Conservation (phyloP, 805 yeast species). For the Candida lessepsii region DNA sequence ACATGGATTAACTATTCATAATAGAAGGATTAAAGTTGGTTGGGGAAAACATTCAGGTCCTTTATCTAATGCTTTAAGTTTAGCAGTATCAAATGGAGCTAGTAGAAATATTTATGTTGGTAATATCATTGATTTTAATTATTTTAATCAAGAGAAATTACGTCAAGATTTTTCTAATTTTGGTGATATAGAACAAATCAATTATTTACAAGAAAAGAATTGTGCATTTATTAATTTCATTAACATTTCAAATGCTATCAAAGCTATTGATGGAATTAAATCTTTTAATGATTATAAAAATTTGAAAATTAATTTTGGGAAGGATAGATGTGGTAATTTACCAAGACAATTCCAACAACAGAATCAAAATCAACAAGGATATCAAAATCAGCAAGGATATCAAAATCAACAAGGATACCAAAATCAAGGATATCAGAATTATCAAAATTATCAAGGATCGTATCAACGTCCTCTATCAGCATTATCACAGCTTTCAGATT, state of each 20-base stretch:
- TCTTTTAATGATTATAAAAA: constrained; percentile 61
- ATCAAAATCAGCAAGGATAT: constrained; percentile 1
- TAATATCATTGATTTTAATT: constrained; percentile 48
- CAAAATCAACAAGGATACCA: not conserved
- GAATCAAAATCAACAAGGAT: constrained; percentile 8
- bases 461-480: constrained; percentile 4
- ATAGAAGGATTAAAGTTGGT: constrained; percentile 84
- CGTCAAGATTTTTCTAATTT: constrained; percentile 72
- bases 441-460: not conserved
- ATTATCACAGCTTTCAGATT: constrained; percentile 6
- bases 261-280: constrained; percentile 89
- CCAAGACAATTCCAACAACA: constrained; percentile 68
- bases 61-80: constrained; percentile 76
- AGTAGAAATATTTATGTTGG: constrained; percentile 92
- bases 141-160: constrained; percentile 57
- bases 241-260: constrained; percentile 84
- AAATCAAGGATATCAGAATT: not conserved
- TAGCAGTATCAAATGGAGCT: constrained; percentile 93
- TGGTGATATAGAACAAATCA: constrained; percentile 95
- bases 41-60: constrained; percentile 99
- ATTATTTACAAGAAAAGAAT: constrained; percentile 75
- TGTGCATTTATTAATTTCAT: constrained; percentile 93
- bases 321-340: constrained; percentile 92
- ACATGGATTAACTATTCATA: constrained; percentile 84
- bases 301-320: constrained; percentile 86